Base-by-base conservation (phyloP, 2,329 filamentous ascomycete species). In the Pseudophaeomoniella oleicola region DNA sequence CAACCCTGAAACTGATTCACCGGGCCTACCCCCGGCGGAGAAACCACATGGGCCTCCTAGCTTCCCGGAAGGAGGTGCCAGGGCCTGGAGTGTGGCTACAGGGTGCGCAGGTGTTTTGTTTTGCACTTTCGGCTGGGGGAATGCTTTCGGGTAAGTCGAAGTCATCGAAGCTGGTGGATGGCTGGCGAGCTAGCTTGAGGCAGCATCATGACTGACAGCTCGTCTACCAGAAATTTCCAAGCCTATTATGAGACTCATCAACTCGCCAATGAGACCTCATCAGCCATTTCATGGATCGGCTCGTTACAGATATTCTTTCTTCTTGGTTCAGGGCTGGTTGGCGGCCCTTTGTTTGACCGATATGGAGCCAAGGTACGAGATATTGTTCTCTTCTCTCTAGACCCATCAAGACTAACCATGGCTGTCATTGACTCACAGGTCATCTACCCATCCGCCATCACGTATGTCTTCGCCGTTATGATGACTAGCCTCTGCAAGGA, bases 401-500 rank as follows among this genome's bases (percentile, higher is more conserved):
- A n/a, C n/a, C n/a, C n/a, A n/a, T n/a, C n/a, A n/a, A n/a, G n/a
- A n/a, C n/a, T n/a, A n/a, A n/a, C n/a, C n/a, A n/a, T n/a, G n/a
- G n/a, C n/a, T n/a, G n/a, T n/a, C n/a, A n/a, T n/a, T n/a, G n/a
- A n/a, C n/a, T n/a, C n/a, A n/a, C 12, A 52, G 1, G 42, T 57
- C 36, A 38, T 56, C 4, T 49, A 43, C 16, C 13, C 44, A 1
- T 54, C 54, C 4, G 50, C 50, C 2, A 5, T 53, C 4, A 47
- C 46, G 4, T 49, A 40, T 3, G 41, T 59, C 0, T 50, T 59
- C 32, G 42, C 46, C 0, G 34, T 58, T 1, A 55, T 61, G 52
- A 57, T 61, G 53, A 52, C 46, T 3, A 58, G 55, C 4, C 40
- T 61, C 11, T 59, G 56, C 42, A 42, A 45, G 2, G 37, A 54